phyloP scores from a whole-genome alignment of 1,139 yeast genomes.

The Keqinozyma sinolaborantium region DNA sequence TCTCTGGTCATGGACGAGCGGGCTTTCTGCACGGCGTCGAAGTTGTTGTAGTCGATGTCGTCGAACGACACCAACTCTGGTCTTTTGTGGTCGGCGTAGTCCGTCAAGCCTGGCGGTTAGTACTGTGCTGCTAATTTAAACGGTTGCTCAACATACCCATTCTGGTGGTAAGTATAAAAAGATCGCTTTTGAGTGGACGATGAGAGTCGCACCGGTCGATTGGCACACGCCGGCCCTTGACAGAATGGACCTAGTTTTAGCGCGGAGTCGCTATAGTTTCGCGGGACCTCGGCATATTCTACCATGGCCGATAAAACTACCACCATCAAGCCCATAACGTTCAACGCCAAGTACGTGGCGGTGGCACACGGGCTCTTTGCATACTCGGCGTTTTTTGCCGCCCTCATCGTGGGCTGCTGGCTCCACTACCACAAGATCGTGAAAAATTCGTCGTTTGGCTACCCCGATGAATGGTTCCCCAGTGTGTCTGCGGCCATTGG shows the following conservation, averaged over 20 bases:
- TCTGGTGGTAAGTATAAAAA: not conserved
- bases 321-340: constrained; percentile 2
- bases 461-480: constrained; percentile 98
- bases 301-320: too few relatives aligned
- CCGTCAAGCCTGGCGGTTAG: constrained; percentile 26
- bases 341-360: constrained; percentile 66
- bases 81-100: constrained; percentile 53
- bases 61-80: constrained; percentile 81
- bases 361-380: constrained; percentile 72
- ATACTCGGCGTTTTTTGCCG: constrained; percentile 66
- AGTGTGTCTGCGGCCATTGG: constrained; percentile 97
- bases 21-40: constrained; percentile 62
- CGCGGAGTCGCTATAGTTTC: too few relatives aligned
- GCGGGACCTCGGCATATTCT: too few relatives aligned
- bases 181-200: not conserved
- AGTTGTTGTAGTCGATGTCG: constrained; percentile 73
- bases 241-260: too few relatives aligned
- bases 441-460: constrained; percentile 78
- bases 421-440: constrained; percentile 87
- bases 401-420: constrained; percentile 66
- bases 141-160: not conserved
- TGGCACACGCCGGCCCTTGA: too few relatives aligned
- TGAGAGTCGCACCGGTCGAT: too few relatives aligned
- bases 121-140: not conserved
- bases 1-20: constrained; percentile 77